Evolutionary conservation across 176 grass and related monocot genomes (phyloP), one percentile per base, ranked within the genome.

Genomic region (Guadua angustifolia): DNA sequence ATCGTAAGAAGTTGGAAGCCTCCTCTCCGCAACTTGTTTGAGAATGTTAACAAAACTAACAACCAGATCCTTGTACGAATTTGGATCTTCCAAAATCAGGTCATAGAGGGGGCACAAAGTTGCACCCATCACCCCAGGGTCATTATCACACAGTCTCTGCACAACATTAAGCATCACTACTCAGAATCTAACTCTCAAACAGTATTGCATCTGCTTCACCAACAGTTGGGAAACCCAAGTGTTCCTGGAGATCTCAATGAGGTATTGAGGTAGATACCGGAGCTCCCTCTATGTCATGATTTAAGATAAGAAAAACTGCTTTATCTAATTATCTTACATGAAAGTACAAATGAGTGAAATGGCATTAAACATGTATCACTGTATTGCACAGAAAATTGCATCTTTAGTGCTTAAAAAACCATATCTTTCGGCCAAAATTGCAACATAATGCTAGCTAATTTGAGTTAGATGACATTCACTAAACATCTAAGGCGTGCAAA

Each of bases 51-150:
- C 91, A 91, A 99, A 92, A 81, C 93, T 99, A 73, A 94, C 78
- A 84, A 99, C 90, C 71, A 99, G 81, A 76, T 99, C 97, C 78
- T 99, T 99, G 84, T 96, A 96, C 1, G 93, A 72, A 86, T 88
- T 99, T 82, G 90, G 84, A 88, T 99, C 97, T 74, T 90, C 97
- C 50, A 78, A 86, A 84, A 99, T 92, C 61, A 99, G 86, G 75
- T 99, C 97, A 64, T 94, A 99, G 39, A 99, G 84, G 29, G 97
- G 97, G 64, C 91, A 99, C 1, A 99, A 67, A 12, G 93, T 94
- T 82, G 97, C 97, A 65, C 93, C 93, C 97, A 99, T 99, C 49
- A 99, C 97, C 63, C 97, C 97, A 38, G 97, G 93, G 80, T 99
- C 97, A 88, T 90, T 95, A 71, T 99, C 97, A 79, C 91, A 96